Conservation (phyloP, 2,329 filamentous ascomycete genomes). For the Aspergillus sp. region DNA sequence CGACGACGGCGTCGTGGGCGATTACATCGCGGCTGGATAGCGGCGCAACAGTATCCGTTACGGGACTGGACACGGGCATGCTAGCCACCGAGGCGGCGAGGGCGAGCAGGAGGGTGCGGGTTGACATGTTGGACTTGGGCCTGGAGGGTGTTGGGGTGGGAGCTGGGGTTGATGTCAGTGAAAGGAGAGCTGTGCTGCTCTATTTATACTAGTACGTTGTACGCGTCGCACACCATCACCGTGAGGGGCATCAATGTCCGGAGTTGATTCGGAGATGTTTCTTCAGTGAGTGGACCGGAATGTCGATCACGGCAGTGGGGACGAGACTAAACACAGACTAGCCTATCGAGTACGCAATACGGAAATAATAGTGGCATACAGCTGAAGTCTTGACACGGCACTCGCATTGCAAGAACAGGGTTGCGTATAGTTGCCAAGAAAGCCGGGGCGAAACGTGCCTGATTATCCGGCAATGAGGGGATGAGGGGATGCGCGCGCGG, state of each 20-base stretch:
- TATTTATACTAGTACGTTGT: not conserved
- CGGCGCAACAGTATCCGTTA: not conserved
- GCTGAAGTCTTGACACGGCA: not conserved
- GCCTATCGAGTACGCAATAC: not conserved
- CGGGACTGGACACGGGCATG: slow-evolving; percentile 7
- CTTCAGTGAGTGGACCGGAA: not conserved
- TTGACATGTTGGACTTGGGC: slow-evolving; percentile 6
- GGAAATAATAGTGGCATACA: not conserved
- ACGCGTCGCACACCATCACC: no score
- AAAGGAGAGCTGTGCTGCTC: not conserved
- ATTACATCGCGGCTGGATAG: slow-evolving; percentile 46
- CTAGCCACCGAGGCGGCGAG: slow-evolving; percentile 12
- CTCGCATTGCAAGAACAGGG: not conserved
- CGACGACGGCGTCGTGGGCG: slow-evolving; percentile 54
- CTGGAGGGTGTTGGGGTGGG: not conserved
- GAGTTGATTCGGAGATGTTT: not conserved
- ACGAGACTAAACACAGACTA: not conserved
- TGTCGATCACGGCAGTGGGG: not conserved
- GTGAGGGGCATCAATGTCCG: no score
- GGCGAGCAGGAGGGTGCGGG: slow-evolving; percentile 11
- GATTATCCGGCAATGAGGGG: not conserved
- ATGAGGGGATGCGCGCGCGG: not conserved
- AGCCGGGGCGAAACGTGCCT: slow-evolving; percentile 6
- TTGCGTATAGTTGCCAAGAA: not conserved
- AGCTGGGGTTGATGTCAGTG: not conserved